Evolutionary conservation across 306 rosid genomes (phyloP), one percentile per base, ranked within the genome.

Genomic region (Canavalia ensiformis): DNA sequence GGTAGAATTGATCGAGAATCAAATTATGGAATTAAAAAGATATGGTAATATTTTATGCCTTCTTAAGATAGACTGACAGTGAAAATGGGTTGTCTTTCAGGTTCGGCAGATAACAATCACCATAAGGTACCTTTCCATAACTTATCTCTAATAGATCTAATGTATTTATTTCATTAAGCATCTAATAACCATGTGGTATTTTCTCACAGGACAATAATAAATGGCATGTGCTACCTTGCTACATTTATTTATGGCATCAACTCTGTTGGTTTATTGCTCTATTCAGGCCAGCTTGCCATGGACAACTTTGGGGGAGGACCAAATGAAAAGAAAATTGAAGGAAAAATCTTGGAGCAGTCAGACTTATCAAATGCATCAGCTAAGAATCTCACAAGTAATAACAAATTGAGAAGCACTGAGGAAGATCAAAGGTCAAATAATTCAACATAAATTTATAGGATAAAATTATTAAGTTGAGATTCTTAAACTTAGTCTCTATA

Each of bases 161-260:
- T 66, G 34, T 37, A 49, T 55, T 60, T 7, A 30, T 74, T 41
- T 57, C 58, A 70, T 57, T 4, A 77, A 13, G 72, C 34, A 75
- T 71, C 79, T 75, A 69, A 57, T 25, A 74, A 29, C 31, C 5
- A 63, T 70, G n/a, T 82, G 37, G 25, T 42, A 59, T 80, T 39
- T 72, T 77, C 11, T 66, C 34, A 77, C 94, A 95, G 97, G 90
- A 95, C 97, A 64, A 89, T 91, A 34, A 76, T 95, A 45, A 95
- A 87, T 74, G 97, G 97, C 34, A 28, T 92, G 86, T 95, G 97
- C 86, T 95, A 92, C 89, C 97, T 95, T 34, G 97, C 98, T 29
- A 95, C 95, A 57, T 95, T 95, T 90, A 88, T 95, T 45, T 95
- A 91, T 30, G 97, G 97, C 58, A 56, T 91, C 81, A 92, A 89